Evolutionary conservation across 225 moss, liverwort and hornwort species (phyloP).

Genomic region (Asterella californica): DNA sequence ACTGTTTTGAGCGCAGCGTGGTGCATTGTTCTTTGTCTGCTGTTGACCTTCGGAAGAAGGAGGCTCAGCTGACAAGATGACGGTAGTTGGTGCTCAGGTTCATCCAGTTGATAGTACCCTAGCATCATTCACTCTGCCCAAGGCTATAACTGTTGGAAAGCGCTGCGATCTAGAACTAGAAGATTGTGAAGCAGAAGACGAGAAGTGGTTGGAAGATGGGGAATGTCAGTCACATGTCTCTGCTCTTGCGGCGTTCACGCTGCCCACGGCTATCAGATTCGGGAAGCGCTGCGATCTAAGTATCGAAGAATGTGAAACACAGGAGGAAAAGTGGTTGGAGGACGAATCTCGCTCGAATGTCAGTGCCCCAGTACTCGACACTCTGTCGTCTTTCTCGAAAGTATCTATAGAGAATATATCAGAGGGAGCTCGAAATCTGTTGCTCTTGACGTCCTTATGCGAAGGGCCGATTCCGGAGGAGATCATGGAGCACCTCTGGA

Average conservation of each 20-base stretch:
- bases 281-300: conserved; percentile 6
- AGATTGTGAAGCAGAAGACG: conserved; percentile 10
- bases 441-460: not conserved
- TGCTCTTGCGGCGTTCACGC: conserved; percentile 12
- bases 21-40: not conserved
- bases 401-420: not conserved
- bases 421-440: not conserved
- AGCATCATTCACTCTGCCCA: conserved; percentile 10
- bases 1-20: not conserved
- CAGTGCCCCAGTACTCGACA: not conserved
- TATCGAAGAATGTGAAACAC: conserved; percentile 11
- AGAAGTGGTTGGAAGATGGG: conserved; percentile 13
- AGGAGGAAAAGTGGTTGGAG: conserved; percentile 2
- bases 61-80: conserved; percentile 9
- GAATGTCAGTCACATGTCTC: not conserved
- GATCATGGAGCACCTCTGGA: conserved; percentile 6
- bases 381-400: not conserved
- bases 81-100: not conserved
- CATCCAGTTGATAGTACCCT: conserved; percentile 5
- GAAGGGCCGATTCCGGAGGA: conserved; percentile 18
- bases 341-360: not conserved
- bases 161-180: conserved; percentile 13
- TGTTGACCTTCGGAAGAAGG: conserved; percentile 3
- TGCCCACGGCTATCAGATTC: conserved; percentile 2
- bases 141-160: conserved; percentile 3